Evolutionary conservation across 176 grass and related monocot genomes (phyloP).

Genomic region (Aechmea fasciata): DNA sequence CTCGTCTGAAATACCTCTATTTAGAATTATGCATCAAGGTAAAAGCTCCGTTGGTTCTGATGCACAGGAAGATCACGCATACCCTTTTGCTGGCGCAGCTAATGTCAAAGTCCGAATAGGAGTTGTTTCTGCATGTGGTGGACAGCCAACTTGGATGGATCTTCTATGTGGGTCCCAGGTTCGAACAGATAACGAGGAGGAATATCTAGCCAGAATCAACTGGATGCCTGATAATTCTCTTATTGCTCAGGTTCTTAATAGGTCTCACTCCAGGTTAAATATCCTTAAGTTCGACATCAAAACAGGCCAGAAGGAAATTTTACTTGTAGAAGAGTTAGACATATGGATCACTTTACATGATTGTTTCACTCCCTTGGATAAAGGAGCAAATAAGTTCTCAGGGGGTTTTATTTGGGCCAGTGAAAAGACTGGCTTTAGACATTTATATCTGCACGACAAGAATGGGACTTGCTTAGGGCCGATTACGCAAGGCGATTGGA

Average conservation of each 20-base stretch:
- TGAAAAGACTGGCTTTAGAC: conserved; percentile 91
- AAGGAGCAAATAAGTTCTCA: conserved; percentile 52
- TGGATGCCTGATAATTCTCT: conserved; percentile 86
- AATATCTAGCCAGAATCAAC: conserved; percentile 93
- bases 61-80: conserved; percentile 94
- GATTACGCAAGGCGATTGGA: conserved; percentile 86
- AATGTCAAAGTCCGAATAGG: conserved; percentile 87
- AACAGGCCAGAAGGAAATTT: conserved; percentile 57
- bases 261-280: conserved; percentile 77
- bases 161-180: conserved; percentile 57
- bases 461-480: conserved; percentile 73
- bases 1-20: conserved; percentile 84
- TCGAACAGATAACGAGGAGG: conserved; percentile 45
- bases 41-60: conserved; percentile 68
- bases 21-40: conserved; percentile 98
- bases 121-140: conserved; percentile 61
- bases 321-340: conserved; percentile 68
- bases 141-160: conserved; percentile 90
- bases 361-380: conserved; percentile 85
- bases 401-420: conserved; percentile 94
- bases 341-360: conserved; percentile 89
- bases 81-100: conserved; percentile 89
- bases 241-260: conserved; percentile 80
- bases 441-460: conserved; percentile 81
- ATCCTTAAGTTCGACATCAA: conserved; percentile 76